Evolutionary conservation across 306 rosid genomes (phyloP).

Genomic region (Psophocarpus tetragonolobus): DNA sequence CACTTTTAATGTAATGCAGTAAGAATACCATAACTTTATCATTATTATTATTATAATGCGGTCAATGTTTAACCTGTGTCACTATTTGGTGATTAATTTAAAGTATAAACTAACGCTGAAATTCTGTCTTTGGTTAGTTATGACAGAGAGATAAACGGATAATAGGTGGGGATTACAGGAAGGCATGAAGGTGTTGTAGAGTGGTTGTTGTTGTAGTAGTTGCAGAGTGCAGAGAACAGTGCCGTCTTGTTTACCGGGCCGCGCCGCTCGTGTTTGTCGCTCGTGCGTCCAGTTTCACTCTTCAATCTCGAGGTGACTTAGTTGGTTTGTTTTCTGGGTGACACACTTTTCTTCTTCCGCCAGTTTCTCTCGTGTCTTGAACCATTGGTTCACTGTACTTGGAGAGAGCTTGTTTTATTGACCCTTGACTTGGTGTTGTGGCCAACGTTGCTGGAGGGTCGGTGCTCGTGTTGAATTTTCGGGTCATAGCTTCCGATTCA

Average conservation of each 20-base stretch:
- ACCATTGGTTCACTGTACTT: slow-evolving; percentile 56
- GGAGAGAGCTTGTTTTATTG: slow-evolving; percentile 15
- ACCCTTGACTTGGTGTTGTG: slow-evolving; percentile 38
- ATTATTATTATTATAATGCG: not conserved
- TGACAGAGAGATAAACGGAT: slow-evolving; percentile 24
- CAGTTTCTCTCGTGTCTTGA: slow-evolving; percentile 49
- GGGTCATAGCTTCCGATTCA: slow-evolving; percentile 41
- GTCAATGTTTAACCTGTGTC: slow-evolving; percentile 1
- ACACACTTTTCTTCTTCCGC: slow-evolving; percentile 61
- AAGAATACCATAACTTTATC: not conserved
- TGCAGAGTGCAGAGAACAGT: slow-evolving; percentile 28
- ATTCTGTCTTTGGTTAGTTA: slow-evolving; percentile 15
- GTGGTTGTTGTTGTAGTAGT: slow-evolving; percentile 35
- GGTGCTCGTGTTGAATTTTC: slow-evolving; percentile 57
- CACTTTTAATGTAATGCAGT: slow-evolving; percentile 17
- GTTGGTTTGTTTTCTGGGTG: slow-evolving; percentile 21
- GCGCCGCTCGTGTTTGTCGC: slow-evolving; percentile 70
- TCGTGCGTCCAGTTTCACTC: slow-evolving; percentile 42
- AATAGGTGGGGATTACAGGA: slow-evolving; percentile 40
- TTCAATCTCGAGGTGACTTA: slow-evolving; percentile 32
- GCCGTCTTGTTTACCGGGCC: slow-evolving; percentile 55
- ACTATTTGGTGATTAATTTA: slow-evolving; percentile 7
- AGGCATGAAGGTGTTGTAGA: slow-evolving; percentile 10
- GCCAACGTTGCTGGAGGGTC: slow-evolving; percentile 62
- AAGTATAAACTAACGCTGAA: not conserved